These are phyloP conservation scores for Syncephalastrum racemosum DNA, from an alignment of 371 early-diverging fungal species.

Conservation along the genomic window DNA sequence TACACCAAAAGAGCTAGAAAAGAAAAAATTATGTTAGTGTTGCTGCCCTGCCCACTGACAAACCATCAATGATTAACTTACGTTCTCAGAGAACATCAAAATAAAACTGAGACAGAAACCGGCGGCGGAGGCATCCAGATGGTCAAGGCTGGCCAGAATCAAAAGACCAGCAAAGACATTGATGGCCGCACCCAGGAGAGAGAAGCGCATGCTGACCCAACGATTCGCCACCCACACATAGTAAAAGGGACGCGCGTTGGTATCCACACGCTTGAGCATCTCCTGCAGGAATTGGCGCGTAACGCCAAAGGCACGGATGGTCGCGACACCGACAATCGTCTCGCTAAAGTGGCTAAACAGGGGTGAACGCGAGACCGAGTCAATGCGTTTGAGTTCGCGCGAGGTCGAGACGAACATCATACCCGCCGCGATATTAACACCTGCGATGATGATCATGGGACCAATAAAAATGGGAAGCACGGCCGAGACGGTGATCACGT, in stretches of 20 bases:
- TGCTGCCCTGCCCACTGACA: background rate
- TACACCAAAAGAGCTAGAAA: constrained; percentile 59
- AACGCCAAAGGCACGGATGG: constrained; percentile 79
- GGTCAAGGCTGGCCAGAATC: constrained; percentile 43
- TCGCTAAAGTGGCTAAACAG: constrained; percentile 80
- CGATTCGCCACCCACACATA: constrained; percentile 78
- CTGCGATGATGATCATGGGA: constrained; percentile 43
- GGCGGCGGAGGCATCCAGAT: constrained; percentile 67
- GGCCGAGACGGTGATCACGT: constrained; percentile 59
- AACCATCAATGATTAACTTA: constrained; percentile 14
- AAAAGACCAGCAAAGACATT: constrained; percentile 54
- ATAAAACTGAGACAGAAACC: constrained; percentile 78
- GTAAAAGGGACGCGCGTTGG: constrained; percentile 69
- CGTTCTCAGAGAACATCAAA: constrained; percentile 64
- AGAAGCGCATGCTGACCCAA: constrained; percentile 79
- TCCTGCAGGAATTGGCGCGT: constrained; percentile 58
- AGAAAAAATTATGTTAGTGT: constrained; percentile 16
- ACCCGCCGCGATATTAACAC: constrained; percentile 52
- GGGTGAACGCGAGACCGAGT: constrained; percentile 75
- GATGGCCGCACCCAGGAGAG: constrained; percentile 63
- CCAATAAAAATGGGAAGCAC: constrained; percentile 61
- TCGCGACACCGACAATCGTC: constrained; percentile 61
- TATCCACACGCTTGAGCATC: constrained; percentile 54
- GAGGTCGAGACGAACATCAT: constrained; percentile 67
- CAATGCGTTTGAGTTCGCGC: constrained; percentile 80